These are phyloP conservation scores for Fraxinus cuspidata DNA, from an alignment of 257 asterid species.

Conservation along the genomic window DNA sequence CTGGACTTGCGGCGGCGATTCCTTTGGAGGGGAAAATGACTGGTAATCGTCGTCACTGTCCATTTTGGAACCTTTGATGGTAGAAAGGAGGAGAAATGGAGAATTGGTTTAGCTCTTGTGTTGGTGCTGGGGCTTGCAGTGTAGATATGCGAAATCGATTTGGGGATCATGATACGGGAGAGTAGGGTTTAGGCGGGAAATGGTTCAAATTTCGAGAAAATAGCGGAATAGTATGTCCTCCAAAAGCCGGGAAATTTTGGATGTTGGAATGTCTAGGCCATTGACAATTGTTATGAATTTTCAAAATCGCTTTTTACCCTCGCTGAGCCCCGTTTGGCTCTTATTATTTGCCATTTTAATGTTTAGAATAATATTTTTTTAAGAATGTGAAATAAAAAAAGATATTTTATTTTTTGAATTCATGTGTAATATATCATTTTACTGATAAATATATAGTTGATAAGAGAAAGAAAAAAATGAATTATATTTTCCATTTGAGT, in stretches of 20 bases:
- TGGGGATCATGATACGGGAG: conserved; percentile 10
- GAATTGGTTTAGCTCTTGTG: background rate
- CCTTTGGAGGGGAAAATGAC: conserved; percentile 39
- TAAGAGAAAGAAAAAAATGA: no score
- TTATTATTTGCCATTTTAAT: no score
- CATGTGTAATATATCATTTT: no score
- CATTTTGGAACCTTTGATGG: conserved; percentile 35
- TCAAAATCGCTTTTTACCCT: no score
- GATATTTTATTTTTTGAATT: no score
- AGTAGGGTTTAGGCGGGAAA: conserved; percentile 44
- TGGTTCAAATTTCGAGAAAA: conserved; percentile 29
- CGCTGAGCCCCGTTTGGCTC: no score
- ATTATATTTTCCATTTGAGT: no score
- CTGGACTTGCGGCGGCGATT: conserved; percentile 43
- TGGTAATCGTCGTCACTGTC: conserved; percentile 74
- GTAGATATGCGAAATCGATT: conserved; percentile 23
- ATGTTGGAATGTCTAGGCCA: background rate
- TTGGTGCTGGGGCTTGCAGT: background rate
- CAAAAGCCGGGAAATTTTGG: background rate
- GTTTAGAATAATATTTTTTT: no score
- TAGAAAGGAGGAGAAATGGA: background rate
- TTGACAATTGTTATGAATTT: no score
- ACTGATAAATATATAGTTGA: no score
- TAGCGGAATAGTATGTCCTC: conserved; percentile 19
- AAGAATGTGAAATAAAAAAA: no score